These are phyloP conservation scores for Porphyrellus cyaneotinctus DNA, from an alignment of 768 basidiomycete species.

Conservation along the genomic window DNA sequence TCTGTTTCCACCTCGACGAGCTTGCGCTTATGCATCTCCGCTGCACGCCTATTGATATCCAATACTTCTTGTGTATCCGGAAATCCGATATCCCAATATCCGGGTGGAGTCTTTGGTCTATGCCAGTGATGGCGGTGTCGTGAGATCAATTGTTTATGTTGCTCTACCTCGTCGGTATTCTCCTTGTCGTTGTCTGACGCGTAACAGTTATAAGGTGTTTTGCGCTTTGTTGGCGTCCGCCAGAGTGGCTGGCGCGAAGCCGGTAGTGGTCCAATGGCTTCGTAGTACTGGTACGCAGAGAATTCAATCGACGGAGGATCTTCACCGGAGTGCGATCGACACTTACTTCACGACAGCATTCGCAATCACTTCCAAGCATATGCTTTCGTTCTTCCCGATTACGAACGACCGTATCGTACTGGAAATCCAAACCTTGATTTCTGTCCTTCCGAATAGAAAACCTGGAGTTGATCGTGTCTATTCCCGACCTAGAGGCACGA, in stretches of 20 bases:
- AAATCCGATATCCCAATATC: conserved; percentile 89
- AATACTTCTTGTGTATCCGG: conserved; percentile 79
- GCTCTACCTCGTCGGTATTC: conserved; percentile 34
- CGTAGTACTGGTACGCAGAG: conserved; percentile 59
- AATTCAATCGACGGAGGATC: not conserved
- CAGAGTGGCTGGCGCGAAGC: conserved; percentile 68
- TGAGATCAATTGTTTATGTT: conserved; percentile 69
- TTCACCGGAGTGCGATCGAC: not conserved
- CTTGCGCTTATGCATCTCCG: conserved; percentile 69
- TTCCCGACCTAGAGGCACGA: conserved; percentile 19
- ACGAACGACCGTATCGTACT: conserved; percentile 77
- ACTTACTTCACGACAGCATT: conserved; percentile 73
- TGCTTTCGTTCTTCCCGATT: conserved; percentile 55
- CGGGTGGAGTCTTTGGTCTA: conserved; percentile 71
- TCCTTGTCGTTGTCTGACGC: conserved; percentile 23
- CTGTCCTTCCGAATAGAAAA: conserved; percentile 62
- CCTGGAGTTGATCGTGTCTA: conserved; percentile 53
- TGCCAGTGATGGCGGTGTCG: conserved; percentile 71
- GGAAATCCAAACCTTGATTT: conserved; percentile 64
- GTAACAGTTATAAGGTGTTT: conserved; percentile 4
- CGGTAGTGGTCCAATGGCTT: conserved; percentile 70
- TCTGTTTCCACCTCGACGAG: conserved; percentile 54
- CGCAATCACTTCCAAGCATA: conserved; percentile 77
- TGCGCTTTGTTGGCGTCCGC: conserved; percentile 54
- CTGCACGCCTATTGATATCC: conserved; percentile 70